Evolutionary conservation across 2,329 filamentous ascomycete species (phyloP), one percentile per base, ranked within the genome.

Genomic region (Camillea tinctor): DNA sequence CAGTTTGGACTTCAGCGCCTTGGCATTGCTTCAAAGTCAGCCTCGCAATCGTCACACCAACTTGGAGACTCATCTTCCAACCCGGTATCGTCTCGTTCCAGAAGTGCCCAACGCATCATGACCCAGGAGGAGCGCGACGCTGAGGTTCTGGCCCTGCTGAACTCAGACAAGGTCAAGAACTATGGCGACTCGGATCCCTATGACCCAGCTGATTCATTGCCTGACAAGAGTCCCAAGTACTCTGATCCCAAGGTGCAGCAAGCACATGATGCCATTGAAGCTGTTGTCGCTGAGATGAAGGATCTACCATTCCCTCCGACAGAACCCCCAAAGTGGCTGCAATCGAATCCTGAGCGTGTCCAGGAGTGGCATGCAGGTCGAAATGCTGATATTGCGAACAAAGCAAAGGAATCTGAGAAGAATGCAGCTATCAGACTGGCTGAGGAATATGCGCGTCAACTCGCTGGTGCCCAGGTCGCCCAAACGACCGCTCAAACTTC

Each of bases 311-410:
- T 77, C 61, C 84, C 83, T 15, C 73, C 83, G 1, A 79, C 69
- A 1, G 77, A 81, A 50, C 81, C 84, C 3, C 83, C 85, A 1
- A 77, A 79, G 19, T 84, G 83, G 78, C 77, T 86, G 64, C 73
- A 72, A 9, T 72, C 79, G 21, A 76, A 81, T 30, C 71, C 77
- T 2, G 79, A 79, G 30, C 78, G 78, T 61, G 74, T 80, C 0
- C 77, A 79, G 9, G 79, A 84, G 62, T 87, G 84, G 84, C 81
- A 79, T 74, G 71, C 78, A 11, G 82, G 81, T 0, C 81, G 79
- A 62, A 76, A 77, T 57, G 77, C 74, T 60, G 78, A 79, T 55
- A 52, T 69, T 13, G 71, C 75, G 8, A 68, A 70, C 1, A 75
- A 74, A 52, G 73, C 79, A 52, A 77, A 77, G 54, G 73, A 74